These are phyloP conservation scores for Lactifluus echinatus DNA, from an alignment of 768 basidiomycete genomes.

Conservation along the genomic window DNA sequence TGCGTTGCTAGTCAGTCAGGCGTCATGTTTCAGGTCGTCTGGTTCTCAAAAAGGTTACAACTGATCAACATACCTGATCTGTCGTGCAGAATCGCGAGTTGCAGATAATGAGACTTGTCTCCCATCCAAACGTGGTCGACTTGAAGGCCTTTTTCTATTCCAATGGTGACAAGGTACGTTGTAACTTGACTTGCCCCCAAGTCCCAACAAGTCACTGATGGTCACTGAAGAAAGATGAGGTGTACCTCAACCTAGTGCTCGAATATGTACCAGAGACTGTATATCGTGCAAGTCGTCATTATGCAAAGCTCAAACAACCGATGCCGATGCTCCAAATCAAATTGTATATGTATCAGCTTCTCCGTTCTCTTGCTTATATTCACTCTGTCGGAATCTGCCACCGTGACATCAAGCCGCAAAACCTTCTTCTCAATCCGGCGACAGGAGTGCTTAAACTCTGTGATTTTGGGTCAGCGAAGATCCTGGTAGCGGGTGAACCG, in stretches of 20 bases:
- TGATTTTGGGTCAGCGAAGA: slow-evolving; percentile 99
- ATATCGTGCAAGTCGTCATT: slow-evolving; percentile 97
- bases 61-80: neutral
- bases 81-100: slow-evolving; percentile 85
- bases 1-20: slow-evolving; percentile 31
- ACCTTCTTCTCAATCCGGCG: slow-evolving; percentile 91
- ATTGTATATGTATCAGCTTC: slow-evolving; percentile 98
- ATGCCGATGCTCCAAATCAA: slow-evolving; percentile 99
- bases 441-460: slow-evolving; percentile 96
- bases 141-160: slow-evolving; percentile 98
- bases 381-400: slow-evolving; percentile 99
- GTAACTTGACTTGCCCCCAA: neutral
- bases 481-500: slow-evolving; percentile 93
- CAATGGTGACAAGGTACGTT: slow-evolving; percentile 91
- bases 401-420: slow-evolving; percentile 99
- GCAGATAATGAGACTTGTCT: slow-evolving; percentile 96
- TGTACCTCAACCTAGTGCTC: slow-evolving; percentile 97
- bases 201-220: neutral
- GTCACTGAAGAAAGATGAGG: slow-evolving; percentile 91
- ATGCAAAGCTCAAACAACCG: slow-evolving; percentile 98
- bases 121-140: slow-evolving; percentile 97
- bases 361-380: slow-evolving; percentile 97
- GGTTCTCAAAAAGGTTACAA: neutral
- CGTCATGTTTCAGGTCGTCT: slow-evolving; percentile 3
- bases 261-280: slow-evolving; percentile 99